Conservation (phyloP, 768 basidiomycete species). For the Lentinula boryana region DNA sequence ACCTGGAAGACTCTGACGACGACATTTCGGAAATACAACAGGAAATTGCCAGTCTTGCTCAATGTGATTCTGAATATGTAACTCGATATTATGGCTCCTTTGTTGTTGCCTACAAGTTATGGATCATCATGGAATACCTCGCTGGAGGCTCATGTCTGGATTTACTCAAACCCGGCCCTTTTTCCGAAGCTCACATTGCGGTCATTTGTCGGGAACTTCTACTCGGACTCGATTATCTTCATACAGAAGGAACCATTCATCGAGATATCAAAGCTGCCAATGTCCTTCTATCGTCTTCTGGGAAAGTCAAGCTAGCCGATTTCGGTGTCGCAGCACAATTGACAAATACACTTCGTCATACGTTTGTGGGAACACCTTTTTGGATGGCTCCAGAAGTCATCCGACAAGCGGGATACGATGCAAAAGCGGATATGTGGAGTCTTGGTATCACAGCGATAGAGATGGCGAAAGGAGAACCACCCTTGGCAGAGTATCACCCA, state of each 20-base stretch:
- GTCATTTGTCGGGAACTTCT: conserved; percentile 92
- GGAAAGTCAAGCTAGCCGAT: conserved; percentile 96
- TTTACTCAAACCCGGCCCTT: conserved; percentile 85
- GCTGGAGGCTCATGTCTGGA: conserved; percentile 98
- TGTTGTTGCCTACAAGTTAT: conserved; percentile 93
- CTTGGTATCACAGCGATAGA: conserved; percentile 97
- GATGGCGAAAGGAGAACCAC: conserved; percentile 97
- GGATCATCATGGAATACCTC: conserved; percentile 99
- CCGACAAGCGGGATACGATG: conserved; percentile 92
- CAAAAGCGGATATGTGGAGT: conserved; percentile 97
- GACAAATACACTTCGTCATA: conserved; percentile 89
- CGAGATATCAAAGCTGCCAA: conserved; percentile 99
- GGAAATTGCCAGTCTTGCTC: conserved; percentile 94
- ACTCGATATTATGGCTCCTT: conserved; percentile 97
- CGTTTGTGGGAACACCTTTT: conserved; percentile 95
- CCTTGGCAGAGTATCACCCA: conserved; percentile 94
- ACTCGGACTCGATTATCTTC: conserved; percentile 92
- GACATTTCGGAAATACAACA: conserved; percentile 99
- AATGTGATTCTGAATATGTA: conserved; percentile 94
- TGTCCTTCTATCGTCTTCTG: conserved; percentile 81
- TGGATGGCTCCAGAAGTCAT: conserved; percentile 99
- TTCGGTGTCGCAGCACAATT: conserved; percentile 98
- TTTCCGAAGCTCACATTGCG: conserved; percentile 92
- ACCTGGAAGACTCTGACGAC: conserved; percentile 97
- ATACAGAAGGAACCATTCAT: conserved; percentile 92